These are phyloP conservation scores for Solanum hybrid DNA, from an alignment of 305 asterid genomes.

Conservation along the genomic window DNA sequence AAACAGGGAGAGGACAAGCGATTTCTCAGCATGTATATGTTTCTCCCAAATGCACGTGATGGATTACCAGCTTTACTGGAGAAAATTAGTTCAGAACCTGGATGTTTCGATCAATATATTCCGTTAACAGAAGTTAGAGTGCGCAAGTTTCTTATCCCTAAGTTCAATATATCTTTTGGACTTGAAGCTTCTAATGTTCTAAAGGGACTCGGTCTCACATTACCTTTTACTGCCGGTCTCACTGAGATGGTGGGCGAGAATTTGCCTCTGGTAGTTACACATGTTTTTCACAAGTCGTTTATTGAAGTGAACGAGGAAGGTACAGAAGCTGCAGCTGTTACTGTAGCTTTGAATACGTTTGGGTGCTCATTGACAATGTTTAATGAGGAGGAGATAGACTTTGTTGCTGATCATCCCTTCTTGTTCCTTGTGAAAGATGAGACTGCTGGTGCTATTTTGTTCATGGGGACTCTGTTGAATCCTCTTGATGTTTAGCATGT, in stretches of 20 bases:
- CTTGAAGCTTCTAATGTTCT: conserved; percentile 61
- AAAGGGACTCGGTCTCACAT: conserved; percentile 6
- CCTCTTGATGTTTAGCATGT: neutral
- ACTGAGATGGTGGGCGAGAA: conserved; percentile 49
- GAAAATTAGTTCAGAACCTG: neutral
- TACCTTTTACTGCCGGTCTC: conserved; percentile 50
- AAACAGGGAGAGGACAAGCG: neutral
- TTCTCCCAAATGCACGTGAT: neutral
- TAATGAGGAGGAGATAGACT: neutral
- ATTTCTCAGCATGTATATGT: neutral
- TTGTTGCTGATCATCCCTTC: neutral
- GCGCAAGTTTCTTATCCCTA: conserved; percentile 8
- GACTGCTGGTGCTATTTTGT: neutral
- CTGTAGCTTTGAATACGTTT: conserved; percentile 20
- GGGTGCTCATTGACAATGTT: neutral
- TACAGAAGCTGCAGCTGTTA: conserved; percentile 17
- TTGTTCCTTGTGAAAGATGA: neutral
- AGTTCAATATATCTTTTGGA: conserved; percentile 47
- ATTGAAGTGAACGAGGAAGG: neutral
- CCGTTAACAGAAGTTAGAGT: neutral
- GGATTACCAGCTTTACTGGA: neutral
- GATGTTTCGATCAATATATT: neutral
- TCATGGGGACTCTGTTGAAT: neutral
- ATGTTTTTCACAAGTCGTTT: conserved; percentile 42
- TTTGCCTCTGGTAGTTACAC: conserved; percentile 34